Conservation (phyloP, 1,139 yeast genomes). For the Protomyces gravidus region DNA sequence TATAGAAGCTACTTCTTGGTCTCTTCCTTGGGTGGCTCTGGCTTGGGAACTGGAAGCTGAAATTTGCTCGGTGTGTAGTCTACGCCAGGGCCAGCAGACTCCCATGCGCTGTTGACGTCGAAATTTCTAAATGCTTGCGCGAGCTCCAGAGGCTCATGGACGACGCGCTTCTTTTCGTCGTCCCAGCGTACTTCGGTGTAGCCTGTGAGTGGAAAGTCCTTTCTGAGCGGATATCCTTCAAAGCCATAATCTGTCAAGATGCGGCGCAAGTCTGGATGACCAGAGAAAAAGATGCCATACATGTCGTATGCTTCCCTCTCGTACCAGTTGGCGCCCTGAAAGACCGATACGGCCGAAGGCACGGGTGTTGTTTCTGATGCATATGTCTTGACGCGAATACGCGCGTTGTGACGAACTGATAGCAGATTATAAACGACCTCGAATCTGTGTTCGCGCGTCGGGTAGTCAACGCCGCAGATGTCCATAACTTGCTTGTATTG, state of each 20-base stretch:
- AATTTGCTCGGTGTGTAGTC: constrained; percentile 77
- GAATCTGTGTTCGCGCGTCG: constrained; percentile 75
- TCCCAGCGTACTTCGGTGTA: constrained; percentile 70
- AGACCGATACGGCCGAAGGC: constrained; percentile 67
- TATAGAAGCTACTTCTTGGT: constrained; percentile 36
- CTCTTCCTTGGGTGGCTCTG: constrained; percentile 49
- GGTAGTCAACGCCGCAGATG: constrained; percentile 83
- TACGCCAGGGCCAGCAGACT: constrained; percentile 82
- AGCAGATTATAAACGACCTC: constrained; percentile 81
- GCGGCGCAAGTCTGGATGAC: constrained; percentile 85
- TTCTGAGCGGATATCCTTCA: constrained; percentile 87
- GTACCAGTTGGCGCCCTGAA: constrained; percentile 82
- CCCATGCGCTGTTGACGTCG: constrained; percentile 84
- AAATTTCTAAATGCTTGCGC: constrained; percentile 74
- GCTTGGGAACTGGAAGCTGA: constrained; percentile 77
- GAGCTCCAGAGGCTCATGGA: constrained; percentile 75
- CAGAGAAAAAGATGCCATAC: constrained; percentile 62
- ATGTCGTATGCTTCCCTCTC: constrained; percentile 32
- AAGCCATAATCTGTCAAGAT: constrained; percentile 90
- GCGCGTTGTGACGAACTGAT: constrained; percentile 76
- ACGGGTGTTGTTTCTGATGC: constrained; percentile 80
- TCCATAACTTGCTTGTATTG: constrained; percentile 78
- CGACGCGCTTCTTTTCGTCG: constrained; percentile 84
- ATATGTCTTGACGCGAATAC: constrained; percentile 84
- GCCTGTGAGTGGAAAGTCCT: constrained; percentile 85